These are phyloP conservation scores for Solanum phureja DNA, from an alignment of 257 asterid species.

Conservation along the genomic window DNA sequence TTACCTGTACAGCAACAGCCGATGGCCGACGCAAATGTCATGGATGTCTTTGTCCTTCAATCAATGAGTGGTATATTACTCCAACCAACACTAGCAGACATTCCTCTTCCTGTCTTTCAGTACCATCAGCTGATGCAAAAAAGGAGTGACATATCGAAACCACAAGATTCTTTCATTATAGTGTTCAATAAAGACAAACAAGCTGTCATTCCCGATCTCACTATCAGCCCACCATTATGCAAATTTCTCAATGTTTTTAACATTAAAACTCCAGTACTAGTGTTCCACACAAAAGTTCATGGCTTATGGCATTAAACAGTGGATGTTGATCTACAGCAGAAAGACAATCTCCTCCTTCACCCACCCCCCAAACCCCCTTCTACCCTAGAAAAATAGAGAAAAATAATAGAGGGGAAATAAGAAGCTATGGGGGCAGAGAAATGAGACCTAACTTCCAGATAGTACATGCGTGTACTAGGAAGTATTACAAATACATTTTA, in stretches of 20 bases:
- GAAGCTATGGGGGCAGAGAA: background rate
- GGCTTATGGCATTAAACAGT: background rate
- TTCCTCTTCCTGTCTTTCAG: background rate
- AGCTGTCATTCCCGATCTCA: background rate
- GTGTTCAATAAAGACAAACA: background rate
- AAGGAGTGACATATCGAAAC: background rate
- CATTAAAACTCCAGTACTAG: background rate
- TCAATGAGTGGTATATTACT: background rate
- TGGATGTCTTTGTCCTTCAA: background rate
- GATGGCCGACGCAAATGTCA: background rate
- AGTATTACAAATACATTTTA: background rate
- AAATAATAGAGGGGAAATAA: background rate
- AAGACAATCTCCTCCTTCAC: background rate
- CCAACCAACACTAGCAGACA: background rate
- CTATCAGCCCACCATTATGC: background rate
- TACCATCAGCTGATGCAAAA: background rate
- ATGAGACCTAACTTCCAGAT: background rate
- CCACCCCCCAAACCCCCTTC: background rate
- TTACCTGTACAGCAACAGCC: background rate
- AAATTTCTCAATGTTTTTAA: background rate
- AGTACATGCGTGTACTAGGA: background rate
- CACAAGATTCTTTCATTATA: background rate
- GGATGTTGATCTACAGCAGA: background rate
- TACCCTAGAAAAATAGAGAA: background rate
- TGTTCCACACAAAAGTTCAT: background rate